Percentiles rank a stretch among this genome's conserved stretches.
Conservation (phyloP, 352 stramenopile species). For the Globisporangium irregulare region DNA sequence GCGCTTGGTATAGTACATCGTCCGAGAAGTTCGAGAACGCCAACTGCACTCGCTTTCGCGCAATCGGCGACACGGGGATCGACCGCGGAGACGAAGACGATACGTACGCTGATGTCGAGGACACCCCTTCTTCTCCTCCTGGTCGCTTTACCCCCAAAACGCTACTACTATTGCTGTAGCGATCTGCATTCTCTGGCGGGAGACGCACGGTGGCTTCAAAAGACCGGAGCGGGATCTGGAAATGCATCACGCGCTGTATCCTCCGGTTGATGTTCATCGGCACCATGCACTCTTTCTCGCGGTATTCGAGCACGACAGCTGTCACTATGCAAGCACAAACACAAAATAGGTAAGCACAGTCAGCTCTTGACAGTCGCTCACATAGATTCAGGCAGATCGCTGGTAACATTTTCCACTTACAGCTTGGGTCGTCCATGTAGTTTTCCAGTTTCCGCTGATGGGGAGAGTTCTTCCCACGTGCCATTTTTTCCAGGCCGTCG, state of each 20-base stretch:
- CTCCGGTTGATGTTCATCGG: slow-evolving; percentile 78
- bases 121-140: not conserved
- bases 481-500: slow-evolving; percentile 33
- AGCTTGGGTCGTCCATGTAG: slow-evolving; percentile 63
- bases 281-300: slow-evolving; percentile 82
- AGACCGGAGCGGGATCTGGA: slow-evolving; percentile 77
- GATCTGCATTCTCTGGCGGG: slow-evolving; percentile 33
- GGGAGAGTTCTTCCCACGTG: slow-evolving; percentile 5
- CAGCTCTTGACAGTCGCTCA: not conserved
- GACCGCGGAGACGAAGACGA: slow-evolving; percentile 70
- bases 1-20: slow-evolving; percentile 79
- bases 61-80: slow-evolving; percentile 78
- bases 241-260: slow-evolving; percentile 89
- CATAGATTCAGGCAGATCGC: not conserved
- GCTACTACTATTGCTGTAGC: slow-evolving; percentile 23
- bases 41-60: slow-evolving; percentile 65
- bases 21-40: slow-evolving; percentile 84
- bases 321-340: slow-evolving; percentile 39
- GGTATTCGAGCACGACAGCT: slow-evolving; percentile 83
- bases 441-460: slow-evolving; percentile 34
- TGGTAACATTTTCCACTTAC: slow-evolving; percentile 30
- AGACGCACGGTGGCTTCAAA: slow-evolving; percentile 84
- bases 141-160: not conserved
- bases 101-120: slow-evolving; percentile 12
- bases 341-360: slow-evolving; percentile 7